Evolutionary conservation across 1,284 basidiomycete genomes (phyloP), one percentile per base, ranked within the genome.

Genomic region (Rhodotorula sp.): DNA sequence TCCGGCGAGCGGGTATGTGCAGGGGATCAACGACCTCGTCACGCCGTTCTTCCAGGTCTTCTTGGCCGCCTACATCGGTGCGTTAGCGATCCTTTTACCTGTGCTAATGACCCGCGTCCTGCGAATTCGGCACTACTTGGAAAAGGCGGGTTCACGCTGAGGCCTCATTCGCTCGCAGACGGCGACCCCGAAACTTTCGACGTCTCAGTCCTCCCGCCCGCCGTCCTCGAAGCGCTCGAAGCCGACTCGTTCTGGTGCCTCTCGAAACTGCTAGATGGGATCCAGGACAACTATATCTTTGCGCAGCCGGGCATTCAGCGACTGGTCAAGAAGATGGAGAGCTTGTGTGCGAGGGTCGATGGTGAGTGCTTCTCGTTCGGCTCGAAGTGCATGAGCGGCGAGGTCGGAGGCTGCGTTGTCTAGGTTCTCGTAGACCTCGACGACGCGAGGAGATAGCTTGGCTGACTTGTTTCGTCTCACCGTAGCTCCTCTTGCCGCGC

Each of bases 181-280:
- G 88, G 89, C 52, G 90, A 95, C 78, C 91, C 93, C 1, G 92
- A 95, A 81, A 81, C 85, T 24, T 93, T 93, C 75, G 90, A 96
- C 81, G 88, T 91, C 11, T 84, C 84, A 0, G 79, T 86, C n/a
- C 86, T 97, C 22, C 88, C 91, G 0, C 79, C 84, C 15, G 79
- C 84, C 67, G 86, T 89, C 11, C 82, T 95, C 13, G 86, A 88
- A 62, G 93, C 94, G 0, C 84, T 96, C 63, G 94, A 97, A 80
- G 94, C 94, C 1, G 94, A 98, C 80, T 89, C 91, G 10, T 98
- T 97, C 79, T 97, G 94, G 94, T 97, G 94, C 81, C 85, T 97
- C 15, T 93, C 91, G 4, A 89, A 94, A 67, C 84, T 97, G 29
- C 83, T 97, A 29, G 94, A 97, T 77, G 94, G 94, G 17, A 97